These are phyloP conservation scores for rapeseed (Brassica napus) DNA, from an alignment of 345 rosid species.

Conservation along the genomic window DNA sequence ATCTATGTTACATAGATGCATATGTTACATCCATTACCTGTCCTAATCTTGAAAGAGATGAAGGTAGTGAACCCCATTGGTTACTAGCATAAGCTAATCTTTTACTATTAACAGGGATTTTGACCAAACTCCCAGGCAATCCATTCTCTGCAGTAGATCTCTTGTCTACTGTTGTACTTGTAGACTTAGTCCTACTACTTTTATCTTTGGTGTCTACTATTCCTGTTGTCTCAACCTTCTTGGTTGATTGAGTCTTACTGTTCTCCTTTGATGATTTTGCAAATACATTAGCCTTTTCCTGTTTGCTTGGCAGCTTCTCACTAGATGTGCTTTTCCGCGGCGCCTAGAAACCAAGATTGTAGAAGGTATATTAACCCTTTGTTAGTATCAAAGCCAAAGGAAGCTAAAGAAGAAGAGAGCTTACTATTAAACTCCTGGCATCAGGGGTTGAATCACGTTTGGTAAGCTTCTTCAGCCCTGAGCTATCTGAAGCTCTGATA, in stretches of 20 bases:
- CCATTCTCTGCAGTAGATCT: slow-evolving; percentile 61
- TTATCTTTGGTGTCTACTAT: slow-evolving; percentile 55
- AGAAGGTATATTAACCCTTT: too few relatives aligned
- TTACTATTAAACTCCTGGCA: slow-evolving; percentile 62
- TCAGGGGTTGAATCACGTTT: slow-evolving; percentile 57
- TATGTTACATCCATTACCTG: too few relatives aligned
- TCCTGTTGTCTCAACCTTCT: slow-evolving; percentile 59
- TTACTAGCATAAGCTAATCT: slow-evolving; percentile 67
- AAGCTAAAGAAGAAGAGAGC: too few relatives aligned
- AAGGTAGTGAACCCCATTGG: slow-evolving; percentile 84
- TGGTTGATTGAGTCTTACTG: slow-evolving; percentile 47
- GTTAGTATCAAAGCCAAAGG: too few relatives aligned
- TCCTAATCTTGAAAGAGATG: slow-evolving; percentile 86
- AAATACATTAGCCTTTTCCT: slow-evolving; percentile 55
- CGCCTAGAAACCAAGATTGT: too few relatives aligned
- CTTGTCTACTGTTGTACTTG: slow-evolving; percentile 46
- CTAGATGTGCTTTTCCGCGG: slow-evolving; percentile 79
- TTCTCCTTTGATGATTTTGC: slow-evolving; percentile 61
- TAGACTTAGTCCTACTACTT: slow-evolving; percentile 45
- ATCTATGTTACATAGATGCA: too few relatives aligned
- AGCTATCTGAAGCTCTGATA: slow-evolving; percentile 54
- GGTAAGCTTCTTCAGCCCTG: too few relatives aligned
- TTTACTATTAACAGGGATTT: slow-evolving; percentile 62
- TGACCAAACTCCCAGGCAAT: slow-evolving; percentile 70
- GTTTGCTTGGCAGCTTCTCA: slow-evolving; percentile 57